A percentile compares a stretch with the other conserved stretches of the same genome.
These are phyloP conservation scores for Trichoderma brevicompactum DNA, from an alignment of 2,329 filamentous ascomycete genomes.

Conservation along the genomic window DNA sequence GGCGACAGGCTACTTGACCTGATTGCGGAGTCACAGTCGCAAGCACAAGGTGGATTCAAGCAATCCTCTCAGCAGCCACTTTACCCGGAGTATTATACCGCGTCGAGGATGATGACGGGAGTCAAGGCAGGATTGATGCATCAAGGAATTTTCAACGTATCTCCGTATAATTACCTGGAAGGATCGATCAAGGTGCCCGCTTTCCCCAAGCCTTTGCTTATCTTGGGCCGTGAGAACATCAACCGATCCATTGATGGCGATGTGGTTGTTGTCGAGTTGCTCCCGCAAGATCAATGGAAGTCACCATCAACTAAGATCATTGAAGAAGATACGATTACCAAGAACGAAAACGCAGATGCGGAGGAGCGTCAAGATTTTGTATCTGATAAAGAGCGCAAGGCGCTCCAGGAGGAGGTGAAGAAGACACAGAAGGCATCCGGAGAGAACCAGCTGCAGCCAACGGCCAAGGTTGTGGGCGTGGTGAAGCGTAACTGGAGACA, in stretches of 20 bases:
- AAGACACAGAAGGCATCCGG: conserved; percentile 75
- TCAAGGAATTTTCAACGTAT: conserved; percentile 94
- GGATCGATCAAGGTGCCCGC: conserved; percentile 87
- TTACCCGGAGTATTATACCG: conserved; percentile 85
- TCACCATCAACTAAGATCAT: conserved; percentile 93
- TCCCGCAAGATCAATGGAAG: conserved; percentile 97
- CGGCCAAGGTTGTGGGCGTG: conserved; percentile 87
- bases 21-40: conserved; percentile 78
- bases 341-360: conserved; percentile 89
- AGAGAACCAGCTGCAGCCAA: conserved; percentile 83
- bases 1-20: conserved; percentile 87
- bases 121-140: conserved; percentile 87
- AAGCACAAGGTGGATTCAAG: conserved; percentile 67
- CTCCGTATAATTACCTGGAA: conserved; percentile 96
- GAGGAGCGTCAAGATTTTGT: conserved; percentile 78
- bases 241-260: conserved; percentile 93
- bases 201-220: conserved; percentile 85
- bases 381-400: conserved; percentile 84
- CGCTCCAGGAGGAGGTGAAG: conserved; percentile 89
- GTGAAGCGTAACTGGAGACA: conserved; percentile 97
- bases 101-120: conserved; percentile 93
- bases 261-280: conserved; percentile 86
- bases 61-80: conserved; percentile 71
- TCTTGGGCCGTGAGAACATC: conserved; percentile 93
- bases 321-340: conserved; percentile 88